Base-by-base conservation (phyloP, 148 eudicot species). In the Talinum fruticosum region DNA sequence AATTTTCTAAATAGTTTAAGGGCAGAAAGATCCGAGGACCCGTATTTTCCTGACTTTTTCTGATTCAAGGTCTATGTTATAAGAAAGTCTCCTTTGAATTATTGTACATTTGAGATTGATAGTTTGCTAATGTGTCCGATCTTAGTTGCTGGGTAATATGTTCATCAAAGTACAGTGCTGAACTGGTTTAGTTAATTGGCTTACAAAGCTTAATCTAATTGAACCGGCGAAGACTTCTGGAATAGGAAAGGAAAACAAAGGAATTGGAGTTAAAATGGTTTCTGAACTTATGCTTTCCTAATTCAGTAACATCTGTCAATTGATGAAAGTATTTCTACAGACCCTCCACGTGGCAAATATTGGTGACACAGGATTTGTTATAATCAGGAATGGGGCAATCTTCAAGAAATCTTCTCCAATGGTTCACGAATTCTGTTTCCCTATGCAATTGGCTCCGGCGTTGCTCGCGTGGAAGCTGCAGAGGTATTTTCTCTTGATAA, bases 321-420 rank as follows among this genome's bases (percentile, higher is more conserved):
- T 75, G 67, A 67, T 61, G 32, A 23, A 24, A 23, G 61, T 45
- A 33, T 68, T 66, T 18, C 54, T 68, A 54, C 86, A 90, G 97
- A 88, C 84, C 79, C 93, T 94, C 76, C 88, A 89, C 64, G 96
- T 88, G 72, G 97, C 91, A 77, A 92, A 92, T 76, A 85, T 92
- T 77, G 98, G 98, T 69, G 92, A 94, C 82, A 77, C 98, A 1
- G 92, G 93, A 66, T 90, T 90, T 81, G 57, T 92, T 28, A 65
- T 89, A 61, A 73, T 92, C 69, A 85, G 98, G 81, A 82, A 89
- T 66, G 97, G 90, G 66, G 76, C 80, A 41, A 77, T 89, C 72
- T 81, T 73, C 73, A 77, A 75, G 59, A 92, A 82, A 79, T 94
- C 96, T 75, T 81, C 91, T 49, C 96, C 96, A n/a, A 83, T 88